Conservation (phyloP, 257 asterid genomes). For the Primulina tabacum region DNA sequence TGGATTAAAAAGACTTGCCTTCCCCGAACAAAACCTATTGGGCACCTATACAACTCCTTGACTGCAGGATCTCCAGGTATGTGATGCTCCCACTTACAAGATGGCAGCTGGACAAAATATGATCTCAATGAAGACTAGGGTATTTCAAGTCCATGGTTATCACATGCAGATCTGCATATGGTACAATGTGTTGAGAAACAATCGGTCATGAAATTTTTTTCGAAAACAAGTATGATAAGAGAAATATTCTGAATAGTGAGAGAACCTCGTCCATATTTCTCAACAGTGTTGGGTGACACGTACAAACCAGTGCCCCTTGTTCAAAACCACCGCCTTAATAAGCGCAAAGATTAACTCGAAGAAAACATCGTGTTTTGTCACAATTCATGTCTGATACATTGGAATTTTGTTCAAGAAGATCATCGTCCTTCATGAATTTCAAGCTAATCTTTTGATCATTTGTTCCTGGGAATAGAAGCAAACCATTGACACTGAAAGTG, state of each 20-base stretch:
- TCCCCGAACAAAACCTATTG: slow-evolving; percentile 84
- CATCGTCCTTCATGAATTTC: slow-evolving; percentile 46
- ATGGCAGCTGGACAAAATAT: slow-evolving; percentile 45
- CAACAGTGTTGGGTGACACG: slow-evolving; percentile 48
- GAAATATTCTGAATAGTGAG: slow-evolving; percentile 8
- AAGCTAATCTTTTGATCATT: slow-evolving; percentile 40
- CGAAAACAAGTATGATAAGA: no score
- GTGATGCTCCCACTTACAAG: slow-evolving; percentile 66
- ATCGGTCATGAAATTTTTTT: background rate
- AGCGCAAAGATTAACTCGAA: slow-evolving; percentile 62
- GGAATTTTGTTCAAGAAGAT: slow-evolving; percentile 21
- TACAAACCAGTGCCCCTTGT: slow-evolving; percentile 86
- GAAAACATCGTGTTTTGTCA: slow-evolving; percentile 39
- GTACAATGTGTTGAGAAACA: slow-evolving; percentile 12
- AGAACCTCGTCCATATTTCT: slow-evolving; percentile 60
- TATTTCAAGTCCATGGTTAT: slow-evolving; percentile 46
- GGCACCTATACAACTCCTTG: slow-evolving; percentile 49
- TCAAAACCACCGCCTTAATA: slow-evolving; percentile 71
- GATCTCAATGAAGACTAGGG: slow-evolving; percentile 49
- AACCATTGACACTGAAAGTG: slow-evolving; percentile 27
- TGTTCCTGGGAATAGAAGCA: slow-evolving; percentile 53
- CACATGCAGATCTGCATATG: slow-evolving; percentile 48
- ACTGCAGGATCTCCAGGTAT: slow-evolving; percentile 46
- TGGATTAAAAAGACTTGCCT: slow-evolving; percentile 42
- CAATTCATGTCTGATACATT: no score